These are phyloP conservation scores for Arthrobotrys sphaeroides DNA, from an alignment of 2,329 filamentous ascomycete species.

Conservation along the genomic window DNA sequence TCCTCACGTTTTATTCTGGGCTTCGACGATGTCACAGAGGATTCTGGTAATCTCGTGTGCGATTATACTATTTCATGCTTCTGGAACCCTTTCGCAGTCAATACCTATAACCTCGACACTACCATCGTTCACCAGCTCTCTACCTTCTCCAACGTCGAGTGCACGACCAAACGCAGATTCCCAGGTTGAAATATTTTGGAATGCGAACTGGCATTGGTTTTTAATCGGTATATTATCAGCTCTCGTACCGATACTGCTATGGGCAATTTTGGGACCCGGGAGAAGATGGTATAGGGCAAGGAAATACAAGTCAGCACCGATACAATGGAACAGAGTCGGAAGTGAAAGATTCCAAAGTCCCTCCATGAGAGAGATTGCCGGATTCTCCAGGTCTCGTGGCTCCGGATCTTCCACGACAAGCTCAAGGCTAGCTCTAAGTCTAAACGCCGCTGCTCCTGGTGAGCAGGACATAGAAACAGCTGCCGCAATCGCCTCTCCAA, in stretches of 20 bases:
- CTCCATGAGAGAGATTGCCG: constrained; percentile 24
- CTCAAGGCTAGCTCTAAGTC: constrained; percentile 22
- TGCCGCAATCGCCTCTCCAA: constrained; percentile 39
- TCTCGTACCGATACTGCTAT: constrained; percentile 33
- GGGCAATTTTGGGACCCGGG: constrained; percentile 43
- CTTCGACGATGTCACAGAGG: constrained; percentile 36
- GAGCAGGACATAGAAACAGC: constrained; percentile 49
- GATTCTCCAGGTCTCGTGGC: constrained; percentile 30
- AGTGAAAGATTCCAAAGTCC: constrained; percentile 41
- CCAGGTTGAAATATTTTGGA: constrained; percentile 29
- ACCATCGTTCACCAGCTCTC: constrained; percentile 3
- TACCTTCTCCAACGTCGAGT: constrained; percentile 4
- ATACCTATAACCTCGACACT: constrained; percentile 9
- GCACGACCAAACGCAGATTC: background rate
- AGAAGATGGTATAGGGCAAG: constrained; percentile 33
- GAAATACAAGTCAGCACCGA: constrained; percentile 33
- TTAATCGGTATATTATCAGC: constrained; percentile 25
- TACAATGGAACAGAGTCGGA: constrained; percentile 39
- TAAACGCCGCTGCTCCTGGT: constrained; percentile 49
- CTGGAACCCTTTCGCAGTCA: constrained; percentile 14
- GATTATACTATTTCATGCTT: constrained; percentile 16
- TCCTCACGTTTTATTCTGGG: background rate
- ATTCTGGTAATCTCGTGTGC: constrained; percentile 41
- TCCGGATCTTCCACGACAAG: constrained; percentile 41
- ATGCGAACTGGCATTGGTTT: constrained; percentile 51